These are phyloP conservation scores for Besnoitia besnoiti DNA, from an alignment of 169 alveolate genomes.

Conservation along the genomic window DNA sequence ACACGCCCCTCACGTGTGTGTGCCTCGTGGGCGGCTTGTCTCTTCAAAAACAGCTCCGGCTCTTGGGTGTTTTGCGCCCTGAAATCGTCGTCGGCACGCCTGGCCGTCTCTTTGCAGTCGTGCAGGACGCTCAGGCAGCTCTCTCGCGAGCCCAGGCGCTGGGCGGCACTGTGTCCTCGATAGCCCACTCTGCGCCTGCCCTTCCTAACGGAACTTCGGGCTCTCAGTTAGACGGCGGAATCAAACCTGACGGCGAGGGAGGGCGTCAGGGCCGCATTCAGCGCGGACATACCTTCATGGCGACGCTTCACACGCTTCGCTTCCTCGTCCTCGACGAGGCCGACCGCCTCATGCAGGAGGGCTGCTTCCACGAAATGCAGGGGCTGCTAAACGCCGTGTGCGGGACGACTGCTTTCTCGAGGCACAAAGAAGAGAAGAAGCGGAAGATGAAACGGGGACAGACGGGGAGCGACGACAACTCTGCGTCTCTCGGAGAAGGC, in stretches of 20 bases:
- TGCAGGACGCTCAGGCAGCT: neutral
- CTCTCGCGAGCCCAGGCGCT: neutral
- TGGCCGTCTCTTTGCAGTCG: slow-evolving; percentile 88
- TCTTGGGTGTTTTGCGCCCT: slow-evolving; percentile 91
- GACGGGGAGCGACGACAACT: neutral
- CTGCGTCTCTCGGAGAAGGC: neutral
- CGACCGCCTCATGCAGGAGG: slow-evolving; percentile 83
- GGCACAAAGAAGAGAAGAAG: neutral
- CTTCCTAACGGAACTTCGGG: neutral
- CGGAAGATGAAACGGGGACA: neutral
- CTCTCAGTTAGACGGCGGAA: neutral
- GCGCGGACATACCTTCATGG: slow-evolving; percentile 6
- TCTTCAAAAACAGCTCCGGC: slow-evolving; percentile 91
- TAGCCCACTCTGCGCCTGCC: neutral
- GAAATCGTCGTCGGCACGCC: slow-evolving; percentile 97
- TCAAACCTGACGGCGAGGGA: neutral
- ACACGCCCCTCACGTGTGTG: slow-evolving; percentile 20
- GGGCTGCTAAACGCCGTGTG: slow-evolving; percentile 77
- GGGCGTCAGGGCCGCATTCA: neutral
- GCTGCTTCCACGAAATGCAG: slow-evolving; percentile 80
- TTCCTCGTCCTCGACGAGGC: slow-evolving; percentile 84
- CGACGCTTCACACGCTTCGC: neutral
- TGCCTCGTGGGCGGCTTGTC: slow-evolving; percentile 97
- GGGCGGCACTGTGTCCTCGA: neutral
- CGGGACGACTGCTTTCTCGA: neutral